These are phyloP conservation scores for Syzygium aromaticum DNA, from an alignment of 345 rosid species.

Conservation along the genomic window DNA sequence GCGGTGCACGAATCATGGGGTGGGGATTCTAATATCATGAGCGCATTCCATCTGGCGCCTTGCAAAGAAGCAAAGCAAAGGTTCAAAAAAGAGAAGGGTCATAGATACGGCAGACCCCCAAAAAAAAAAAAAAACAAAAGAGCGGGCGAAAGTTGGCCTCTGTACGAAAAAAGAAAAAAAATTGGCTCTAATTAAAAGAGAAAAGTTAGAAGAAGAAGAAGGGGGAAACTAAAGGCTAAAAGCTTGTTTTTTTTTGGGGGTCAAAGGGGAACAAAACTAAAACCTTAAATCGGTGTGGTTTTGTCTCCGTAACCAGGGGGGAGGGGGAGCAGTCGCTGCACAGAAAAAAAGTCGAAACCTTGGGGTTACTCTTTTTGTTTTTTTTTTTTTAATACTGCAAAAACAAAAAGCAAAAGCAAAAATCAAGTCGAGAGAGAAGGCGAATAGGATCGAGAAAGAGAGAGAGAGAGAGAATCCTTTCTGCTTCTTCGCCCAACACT, in stretches of 20 bases:
- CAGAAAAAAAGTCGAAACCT: background rate
- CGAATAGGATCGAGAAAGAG: background rate
- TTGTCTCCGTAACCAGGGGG: background rate
- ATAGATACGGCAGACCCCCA: too few relatives aligned
- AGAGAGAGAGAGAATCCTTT: background rate
- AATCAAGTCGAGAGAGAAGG: background rate
- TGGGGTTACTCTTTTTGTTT: background rate
- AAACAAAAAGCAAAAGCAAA: background rate
- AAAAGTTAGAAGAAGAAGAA: background rate
- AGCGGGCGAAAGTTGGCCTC: too few relatives aligned
- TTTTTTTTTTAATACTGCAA: background rate
- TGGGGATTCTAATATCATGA: background rate
- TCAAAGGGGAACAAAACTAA: too few relatives aligned
- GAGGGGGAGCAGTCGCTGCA: background rate
- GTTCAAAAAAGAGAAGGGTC: too few relatives aligned
- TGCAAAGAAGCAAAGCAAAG: too few relatives aligned
- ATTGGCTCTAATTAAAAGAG: too few relatives aligned
- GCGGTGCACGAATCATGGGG: background rate
- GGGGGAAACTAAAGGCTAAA: background rate
- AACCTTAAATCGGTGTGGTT: background rate
- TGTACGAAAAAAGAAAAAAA: background rate
- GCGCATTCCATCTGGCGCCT: too few relatives aligned
- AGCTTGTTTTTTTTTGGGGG: too few relatives aligned
- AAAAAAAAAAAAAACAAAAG: too few relatives aligned
- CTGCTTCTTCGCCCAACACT: background rate